These are phyloP conservation scores for Phyllosticta ampelicida DNA, from an alignment of 2,329 filamentous ascomycete species.

Conservation along the genomic window DNA sequence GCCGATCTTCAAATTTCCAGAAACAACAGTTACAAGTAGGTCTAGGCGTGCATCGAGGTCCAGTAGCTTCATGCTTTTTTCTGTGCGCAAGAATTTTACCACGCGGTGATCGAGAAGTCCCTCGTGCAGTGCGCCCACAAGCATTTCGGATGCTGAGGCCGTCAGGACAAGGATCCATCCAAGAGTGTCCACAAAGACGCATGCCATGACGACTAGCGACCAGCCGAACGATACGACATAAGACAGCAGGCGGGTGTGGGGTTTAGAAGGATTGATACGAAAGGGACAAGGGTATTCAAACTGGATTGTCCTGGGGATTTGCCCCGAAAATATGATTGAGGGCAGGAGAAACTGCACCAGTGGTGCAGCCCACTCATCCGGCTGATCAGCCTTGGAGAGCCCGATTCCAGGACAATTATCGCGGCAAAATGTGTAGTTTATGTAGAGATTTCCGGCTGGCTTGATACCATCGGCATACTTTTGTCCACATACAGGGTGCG, in stretches of 20 bases:
- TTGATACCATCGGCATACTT: background rate
- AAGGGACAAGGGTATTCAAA: slow-evolving; percentile 1
- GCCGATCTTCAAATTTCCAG: background rate
- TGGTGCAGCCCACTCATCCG: slow-evolving; percentile 25
- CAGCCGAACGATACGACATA: slow-evolving; percentile 2
- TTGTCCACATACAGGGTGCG: background rate
- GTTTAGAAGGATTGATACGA: background rate
- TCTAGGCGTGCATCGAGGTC: background rate
- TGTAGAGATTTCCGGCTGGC: slow-evolving; percentile 1
- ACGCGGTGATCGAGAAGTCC: slow-evolving; percentile 8
- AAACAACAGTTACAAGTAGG: background rate
- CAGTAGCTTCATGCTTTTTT: background rate
- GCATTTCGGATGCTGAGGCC: slow-evolving; percentile 7
- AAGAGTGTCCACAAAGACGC: slow-evolving; percentile 15
- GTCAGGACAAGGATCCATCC: slow-evolving; percentile 10
- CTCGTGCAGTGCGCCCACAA: slow-evolving; percentile 9
- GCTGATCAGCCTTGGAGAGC: slow-evolving; percentile 18
- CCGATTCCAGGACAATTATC: slow-evolving; percentile 21
- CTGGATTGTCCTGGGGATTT: slow-evolving; percentile 19
- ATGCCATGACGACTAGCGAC: slow-evolving; percentile 21
- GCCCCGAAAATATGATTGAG: slow-evolving; percentile 26
- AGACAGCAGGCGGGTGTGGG: background rate
- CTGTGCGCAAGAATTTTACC: background rate
- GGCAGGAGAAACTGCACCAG: slow-evolving; percentile 28
- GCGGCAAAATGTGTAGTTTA: slow-evolving; percentile 21